A percentile compares a stretch with the other conserved stretches of the same genome.
phyloP scores from a whole-genome alignment of 2,329 filamentous ascomycete species.

The Byssoonygena ceratinophila region DNA sequence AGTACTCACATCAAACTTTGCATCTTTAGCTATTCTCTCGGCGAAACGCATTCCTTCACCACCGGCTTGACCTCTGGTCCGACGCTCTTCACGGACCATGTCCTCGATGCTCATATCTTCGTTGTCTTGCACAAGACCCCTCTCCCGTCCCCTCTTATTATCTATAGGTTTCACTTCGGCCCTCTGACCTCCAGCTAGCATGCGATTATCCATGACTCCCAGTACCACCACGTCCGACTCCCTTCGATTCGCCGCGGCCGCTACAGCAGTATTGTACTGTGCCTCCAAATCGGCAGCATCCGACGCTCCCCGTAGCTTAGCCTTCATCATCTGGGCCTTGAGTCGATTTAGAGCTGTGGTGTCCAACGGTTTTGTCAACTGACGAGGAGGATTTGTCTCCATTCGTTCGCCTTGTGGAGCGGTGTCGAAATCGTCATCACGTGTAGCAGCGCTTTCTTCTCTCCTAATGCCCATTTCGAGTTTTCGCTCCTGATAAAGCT shows the following conservation, averaged over 20 bases:
- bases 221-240: constrained; percentile 65
- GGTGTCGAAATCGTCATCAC: constrained; percentile 24
- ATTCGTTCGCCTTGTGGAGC: constrained; percentile 49
- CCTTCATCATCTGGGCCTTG: constrained; percentile 91
- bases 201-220: constrained; percentile 76
- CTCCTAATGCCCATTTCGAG: constrained; percentile 45
- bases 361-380: constrained; percentile 50
- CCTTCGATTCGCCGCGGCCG: constrained; percentile 47
- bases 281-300: constrained; percentile 67
- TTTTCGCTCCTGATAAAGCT: constrained; percentile 69
- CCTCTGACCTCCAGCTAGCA: constrained; percentile 64
- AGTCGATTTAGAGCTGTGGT: constrained; percentile 76
- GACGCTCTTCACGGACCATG: constrained; percentile 89
- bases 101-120: constrained; percentile 94
- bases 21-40: constrained; percentile 87
- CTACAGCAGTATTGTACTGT: constrained; percentile 68
- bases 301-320: constrained; percentile 68
- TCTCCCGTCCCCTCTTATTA: constrained; percentile 71
- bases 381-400: constrained; percentile 43
- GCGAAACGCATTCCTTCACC: constrained; percentile 75
- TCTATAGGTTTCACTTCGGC: constrained; percentile 67
- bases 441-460: constrained; percentile 24
- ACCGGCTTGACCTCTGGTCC: constrained; percentile 64
- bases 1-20: constrained; percentile 59
- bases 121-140: constrained; percentile 78